A percentile compares a stretch with the other conserved stretches of the same genome.
Conservation (phyloP, 2,329 filamentous ascomycete species). For the Corinectria fuckeliana region DNA sequence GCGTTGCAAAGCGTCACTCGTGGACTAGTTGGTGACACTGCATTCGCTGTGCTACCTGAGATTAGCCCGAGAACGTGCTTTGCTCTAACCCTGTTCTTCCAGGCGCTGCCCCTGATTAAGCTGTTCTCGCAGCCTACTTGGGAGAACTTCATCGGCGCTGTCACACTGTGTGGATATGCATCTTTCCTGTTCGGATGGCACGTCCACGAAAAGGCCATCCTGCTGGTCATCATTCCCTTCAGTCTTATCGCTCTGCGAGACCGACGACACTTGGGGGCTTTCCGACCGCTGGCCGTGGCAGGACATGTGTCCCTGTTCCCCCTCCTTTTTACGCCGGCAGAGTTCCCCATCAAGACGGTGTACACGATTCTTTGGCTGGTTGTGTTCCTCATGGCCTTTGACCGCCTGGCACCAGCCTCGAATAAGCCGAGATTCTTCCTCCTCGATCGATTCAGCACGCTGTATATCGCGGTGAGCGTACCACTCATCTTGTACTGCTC, state of each 20-base stretch:
- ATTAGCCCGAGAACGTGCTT: slow-evolving; percentile 84
- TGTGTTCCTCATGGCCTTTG: slow-evolving; percentile 84
- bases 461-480: slow-evolving; percentile 90
- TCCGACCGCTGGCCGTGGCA: slow-evolving; percentile 88
- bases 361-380: slow-evolving; percentile 95
- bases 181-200: slow-evolving; percentile 99
- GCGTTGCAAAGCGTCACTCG: slow-evolving; percentile 90
- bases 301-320: slow-evolving; percentile 97
- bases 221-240: slow-evolving; percentile 94
- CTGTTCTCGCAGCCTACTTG: slow-evolving; percentile 82
- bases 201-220: slow-evolving; percentile 95
- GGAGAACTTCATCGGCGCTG: slow-evolving; percentile 86
- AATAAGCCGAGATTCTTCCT: slow-evolving; percentile 83
- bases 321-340: slow-evolving; percentile 86
- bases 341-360: slow-evolving; percentile 91
- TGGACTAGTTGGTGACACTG: slow-evolving; percentile 89
- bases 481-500: slow-evolving; percentile 91
- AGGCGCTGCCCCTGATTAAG: slow-evolving; percentile 79
- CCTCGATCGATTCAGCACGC: slow-evolving; percentile 85
- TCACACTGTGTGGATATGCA: slow-evolving; percentile 93
- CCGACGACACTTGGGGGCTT: slow-evolving; percentile 87
- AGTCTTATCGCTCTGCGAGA: slow-evolving; percentile 90
- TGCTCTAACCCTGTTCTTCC: slow-evolving; percentile 79
- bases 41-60: slow-evolving; percentile 91
- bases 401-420: slow-evolving; percentile 84